These are phyloP conservation scores for Achlya hypogyna DNA, from an alignment of 352 stramenopile genomes.

Conservation along the genomic window DNA sequence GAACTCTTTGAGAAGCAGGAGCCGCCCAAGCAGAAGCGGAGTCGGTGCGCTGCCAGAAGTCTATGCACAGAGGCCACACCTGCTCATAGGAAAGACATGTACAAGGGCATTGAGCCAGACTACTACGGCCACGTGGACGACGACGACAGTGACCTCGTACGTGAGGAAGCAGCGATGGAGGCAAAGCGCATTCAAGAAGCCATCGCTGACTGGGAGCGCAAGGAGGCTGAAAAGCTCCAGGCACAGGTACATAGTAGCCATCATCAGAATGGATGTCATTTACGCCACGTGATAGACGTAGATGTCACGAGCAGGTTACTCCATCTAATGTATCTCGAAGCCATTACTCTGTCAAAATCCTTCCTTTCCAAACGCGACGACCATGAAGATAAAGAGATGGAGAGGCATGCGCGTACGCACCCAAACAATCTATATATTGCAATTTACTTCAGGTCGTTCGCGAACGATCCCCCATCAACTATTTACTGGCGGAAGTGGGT, in stretches of 20 bases:
- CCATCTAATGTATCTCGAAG: too few species aligned
- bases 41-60: slow-evolving; percentile 22
- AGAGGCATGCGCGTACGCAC: not conserved
- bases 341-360: too few species aligned
- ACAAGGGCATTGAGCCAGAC: slow-evolving; percentile 83
- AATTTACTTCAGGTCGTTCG: not conserved
- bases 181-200: slow-evolving; percentile 36
- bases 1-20: slow-evolving; percentile 89
- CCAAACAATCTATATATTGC: not conserved
- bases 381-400: too few species aligned
- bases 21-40: slow-evolving; percentile 44
- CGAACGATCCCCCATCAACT: slow-evolving; percentile 17
- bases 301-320: too few species aligned
- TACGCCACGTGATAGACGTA: too few species aligned
- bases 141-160: slow-evolving; percentile 45
- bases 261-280: not conserved
- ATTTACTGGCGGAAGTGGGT: slow-evolving; percentile 74
- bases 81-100: slow-evolving; percentile 61
- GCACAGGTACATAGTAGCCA: not conserved
- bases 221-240: slow-evolving; percentile 19
- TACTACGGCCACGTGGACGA: slow-evolving; percentile 72
- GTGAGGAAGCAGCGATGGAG: slow-evolving; percentile 40
- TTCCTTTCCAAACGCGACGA: too few species aligned
- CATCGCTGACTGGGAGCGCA: slow-evolving; percentile 44
- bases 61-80: not conserved